Evolutionary conservation across 495 filamentous ascomycete species (phyloP).

Genomic region (Aspergillus avenaceus): DNA sequence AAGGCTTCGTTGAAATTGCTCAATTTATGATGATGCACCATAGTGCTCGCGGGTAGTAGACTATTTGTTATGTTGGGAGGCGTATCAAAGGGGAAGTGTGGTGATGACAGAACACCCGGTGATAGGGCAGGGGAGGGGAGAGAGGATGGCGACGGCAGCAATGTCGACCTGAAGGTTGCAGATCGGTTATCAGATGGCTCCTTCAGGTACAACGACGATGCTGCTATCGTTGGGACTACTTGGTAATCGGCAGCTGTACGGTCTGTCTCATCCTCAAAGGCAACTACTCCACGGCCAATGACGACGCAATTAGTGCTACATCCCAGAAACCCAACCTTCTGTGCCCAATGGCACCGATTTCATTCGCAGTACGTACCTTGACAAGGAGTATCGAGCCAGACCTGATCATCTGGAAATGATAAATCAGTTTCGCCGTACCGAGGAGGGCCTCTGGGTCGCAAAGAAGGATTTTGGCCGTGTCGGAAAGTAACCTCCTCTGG

Average conservation of each 20-base stretch:
- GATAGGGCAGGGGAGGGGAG: conserved; percentile 7
- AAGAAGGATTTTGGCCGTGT: conserved; percentile 41
- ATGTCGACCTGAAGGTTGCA: conserved; percentile 24
- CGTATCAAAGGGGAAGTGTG: conserved; percentile 7
- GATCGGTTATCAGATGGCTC: conserved; percentile 25
- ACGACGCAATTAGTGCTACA: not conserved
- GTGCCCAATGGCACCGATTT: too few relatives aligned
- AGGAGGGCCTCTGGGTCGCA: conserved; percentile 36
- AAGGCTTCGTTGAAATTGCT: conserved; percentile 37
- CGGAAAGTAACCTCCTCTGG: conserved; percentile 41
- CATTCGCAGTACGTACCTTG: conserved; percentile 32
- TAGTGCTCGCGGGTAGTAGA: conserved; percentile 13
- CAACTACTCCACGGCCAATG: conserved; percentile 17
- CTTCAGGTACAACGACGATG: conserved; percentile 15
- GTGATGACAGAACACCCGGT: conserved; percentile 10
- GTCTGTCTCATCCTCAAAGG: conserved; percentile 42
- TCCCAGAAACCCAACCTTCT: not conserved
- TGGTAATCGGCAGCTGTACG: conserved; percentile 40
- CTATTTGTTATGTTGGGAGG: conserved; percentile 19
- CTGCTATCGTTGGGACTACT: conserved; percentile 24
- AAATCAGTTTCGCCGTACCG: conserved; percentile 43
- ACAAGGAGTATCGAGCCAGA: conserved; percentile 31
- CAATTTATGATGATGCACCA: conserved; percentile 23
- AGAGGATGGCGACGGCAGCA: conserved; percentile 14
- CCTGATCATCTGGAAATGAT: conserved; percentile 35